Base-by-base conservation (phyloP, 768 basidiomycete genomes). In the Pulveroboletus sp. region DNA sequence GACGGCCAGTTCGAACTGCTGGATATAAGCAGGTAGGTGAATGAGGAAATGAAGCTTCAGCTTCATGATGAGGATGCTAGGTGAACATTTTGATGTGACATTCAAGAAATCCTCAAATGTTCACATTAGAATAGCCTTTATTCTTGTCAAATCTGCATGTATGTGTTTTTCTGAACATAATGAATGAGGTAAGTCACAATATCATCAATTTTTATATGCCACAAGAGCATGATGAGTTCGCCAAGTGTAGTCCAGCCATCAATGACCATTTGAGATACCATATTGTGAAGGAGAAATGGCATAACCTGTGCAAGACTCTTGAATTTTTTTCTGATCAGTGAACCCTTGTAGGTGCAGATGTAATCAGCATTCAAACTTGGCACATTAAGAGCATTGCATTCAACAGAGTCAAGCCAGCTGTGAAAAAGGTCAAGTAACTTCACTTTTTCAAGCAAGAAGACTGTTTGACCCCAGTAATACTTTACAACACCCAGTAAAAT, bases 181-280 rank as follows among this genome's bases (percentile, higher is more conserved):
- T 24, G 5, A 19, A 14, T 10, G 4, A 43, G 51, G 3, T 39
- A 35, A 48, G 46, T 20, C 1, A 71, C 64, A 5, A 71, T 56
- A 40, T 76, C 55, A 0, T 51, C 38, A n/a, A 78, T 77, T 50
- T 68, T 63, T 0, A 67, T 64, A 10, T 73, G 54, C 77, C 77
- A 79, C 0, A 78, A 55, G 0, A 76, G 58, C 0, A 73, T 68
- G 0, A 63, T 40, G 0, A 77, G 63, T 10, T 65, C 60, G 0
- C 71, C 71, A 14, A 71, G 55, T 0, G 69, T 59, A 10, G 63
- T 64, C 34, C 66, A 71, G 0, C 69, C 52, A 7, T 45, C 10
- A 17, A 73, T 67, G 1, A 64, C 59, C 2, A 5, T 31, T 0
- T 29, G 3, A 6, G 59, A 54, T 0, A 67, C 57, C 5, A 77